Evolutionary conservation across 208 protist genomes (phyloP).

Genomic region (Naegleria gruberi): DNA sequence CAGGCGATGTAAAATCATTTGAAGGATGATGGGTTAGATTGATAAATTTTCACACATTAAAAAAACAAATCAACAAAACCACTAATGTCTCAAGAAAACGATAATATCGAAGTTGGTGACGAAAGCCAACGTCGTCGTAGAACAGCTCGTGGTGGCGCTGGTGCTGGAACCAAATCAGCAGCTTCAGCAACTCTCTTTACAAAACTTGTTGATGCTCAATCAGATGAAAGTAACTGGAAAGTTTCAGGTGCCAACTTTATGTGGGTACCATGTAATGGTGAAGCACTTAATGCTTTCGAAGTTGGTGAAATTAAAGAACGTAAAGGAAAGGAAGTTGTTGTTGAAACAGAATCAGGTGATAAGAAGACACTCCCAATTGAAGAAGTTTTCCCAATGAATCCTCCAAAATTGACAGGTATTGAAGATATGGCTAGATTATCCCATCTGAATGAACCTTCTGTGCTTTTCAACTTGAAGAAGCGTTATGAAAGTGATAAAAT

Average conservation of each 20-base stretch:
- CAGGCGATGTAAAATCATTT: too few species aligned
- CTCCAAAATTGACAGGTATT: not conserved
- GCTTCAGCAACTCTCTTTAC: not conserved
- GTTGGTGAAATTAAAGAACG: constrained; percentile 3
- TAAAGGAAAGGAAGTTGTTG: not conserved
- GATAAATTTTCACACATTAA: too few species aligned
- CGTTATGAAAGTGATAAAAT: constrained; percentile 24
- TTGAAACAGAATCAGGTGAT: not conserved
- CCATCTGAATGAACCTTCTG: constrained; percentile 20
- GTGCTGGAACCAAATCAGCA: not conserved
- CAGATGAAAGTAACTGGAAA: not conserved
- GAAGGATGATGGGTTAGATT: too few species aligned
- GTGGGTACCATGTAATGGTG: not conserved
- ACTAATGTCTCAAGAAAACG: not conserved
- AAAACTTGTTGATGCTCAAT: not conserved
- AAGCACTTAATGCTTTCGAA: not conserved
- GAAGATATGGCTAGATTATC: constrained; percentile 22
- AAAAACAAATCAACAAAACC: not conserved
- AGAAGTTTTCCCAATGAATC: not conserved
- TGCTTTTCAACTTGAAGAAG: constrained; percentile 16
- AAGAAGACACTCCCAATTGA: not conserved
- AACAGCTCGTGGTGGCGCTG: not conserved
- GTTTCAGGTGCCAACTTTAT: not conserved
- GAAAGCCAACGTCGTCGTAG: not conserved
- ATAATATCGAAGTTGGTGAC: not conserved